phyloP scores from a whole-genome alignment of 1,139 yeast genomes.

The Dujonia santamariae region DNA sequence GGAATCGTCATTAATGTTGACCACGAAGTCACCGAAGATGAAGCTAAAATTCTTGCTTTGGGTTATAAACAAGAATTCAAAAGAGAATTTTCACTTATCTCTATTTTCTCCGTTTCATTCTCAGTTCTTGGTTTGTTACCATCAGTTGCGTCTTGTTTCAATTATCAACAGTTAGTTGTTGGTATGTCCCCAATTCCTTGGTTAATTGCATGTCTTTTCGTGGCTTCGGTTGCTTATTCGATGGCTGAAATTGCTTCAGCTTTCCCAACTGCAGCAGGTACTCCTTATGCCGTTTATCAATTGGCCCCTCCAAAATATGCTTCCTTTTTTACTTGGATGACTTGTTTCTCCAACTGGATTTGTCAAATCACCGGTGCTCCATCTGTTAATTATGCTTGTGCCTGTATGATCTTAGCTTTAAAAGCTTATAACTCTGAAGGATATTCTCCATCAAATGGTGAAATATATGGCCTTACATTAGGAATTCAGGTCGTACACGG shows the following conservation, averaged over 20 bases:
- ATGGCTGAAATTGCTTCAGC: constrained; percentile 49
- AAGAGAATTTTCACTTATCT: constrained; percentile 61
- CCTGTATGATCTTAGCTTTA: constrained; percentile 58
- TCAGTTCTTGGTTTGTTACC: constrained; percentile 72
- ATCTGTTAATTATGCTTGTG: constrained; percentile 60
- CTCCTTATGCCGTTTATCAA: constrained; percentile 49
- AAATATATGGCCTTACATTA: constrained; percentile 47
- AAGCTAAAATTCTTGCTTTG: constrained; percentile 56
- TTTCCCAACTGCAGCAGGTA: constrained; percentile 48
- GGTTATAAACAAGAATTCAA: constrained; percentile 76
- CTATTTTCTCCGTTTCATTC: constrained; percentile 68
- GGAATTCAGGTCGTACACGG: constrained; percentile 53
- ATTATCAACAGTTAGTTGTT: constrained; percentile 50
- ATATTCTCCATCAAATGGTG: constrained; percentile 48
- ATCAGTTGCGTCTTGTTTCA: constrained; percentile 58
- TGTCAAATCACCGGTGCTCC: constrained; percentile 50
- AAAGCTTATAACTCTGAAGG: constrained; percentile 32
- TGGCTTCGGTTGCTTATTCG: constrained; percentile 48
- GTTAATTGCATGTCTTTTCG: constrained; percentile 49
- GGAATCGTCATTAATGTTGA: constrained; percentile 41
- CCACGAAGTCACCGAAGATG: constrained; percentile 49
- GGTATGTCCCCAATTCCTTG: constrained; percentile 57
- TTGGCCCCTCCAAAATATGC: constrained; percentile 53
- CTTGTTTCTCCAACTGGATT: constrained; percentile 56
- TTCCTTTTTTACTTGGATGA: constrained; percentile 56